Evolutionary conservation across 495 filamentous ascomycete species (phyloP), one percentile per base, ranked within the genome.

Genomic region (Collariella sp.): DNA sequence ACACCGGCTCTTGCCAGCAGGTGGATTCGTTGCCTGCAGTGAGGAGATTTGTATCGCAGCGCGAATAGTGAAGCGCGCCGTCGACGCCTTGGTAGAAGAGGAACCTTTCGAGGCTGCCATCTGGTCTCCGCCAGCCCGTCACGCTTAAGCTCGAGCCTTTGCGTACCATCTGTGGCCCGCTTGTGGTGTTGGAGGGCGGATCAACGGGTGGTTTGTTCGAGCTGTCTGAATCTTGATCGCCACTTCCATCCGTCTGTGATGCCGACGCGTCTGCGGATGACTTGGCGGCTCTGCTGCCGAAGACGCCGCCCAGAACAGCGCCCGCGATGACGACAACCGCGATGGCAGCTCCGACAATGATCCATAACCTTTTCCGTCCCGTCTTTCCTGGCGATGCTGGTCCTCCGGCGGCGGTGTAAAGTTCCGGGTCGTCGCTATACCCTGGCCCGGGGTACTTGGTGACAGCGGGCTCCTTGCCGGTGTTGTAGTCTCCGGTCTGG

Each of bases 51-150:
- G 34, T 53, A 43, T 60, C 52, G 40, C 53, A 63, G 7, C 22
- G 41, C 20, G 57, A 47, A 12, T 40, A 49, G 9, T 44, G 29
- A 7, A 63, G 50, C 2, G 18, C 31, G 34, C 53, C 42, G 26
- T 50, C 11, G 0, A n/a, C 13, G 20, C 52, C 57, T 24, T 60
- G 57, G 47, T 49, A 60, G 48, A 49, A 63, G 16, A 63, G 43
- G 31, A 38, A 52, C n/a, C 52, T 45, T 23, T 60, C 54, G 11
- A 54, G 24, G n/a, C 43, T 29, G 23, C 58, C 61, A 9, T 48
- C 38, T 1, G 50, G 15, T 13, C 50, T 55, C 13, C 57, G 50
- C 57, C 47, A 52, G 15, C 50, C 57, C 11, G 61, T 43, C 11
- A 57, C 54, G 19, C 44, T 39, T 16, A 63, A 33, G 12, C 53